These are phyloP conservation scores for Populus trichocarpa DNA, from an alignment of 441 rosid genomes.

Conservation along the genomic window DNA sequence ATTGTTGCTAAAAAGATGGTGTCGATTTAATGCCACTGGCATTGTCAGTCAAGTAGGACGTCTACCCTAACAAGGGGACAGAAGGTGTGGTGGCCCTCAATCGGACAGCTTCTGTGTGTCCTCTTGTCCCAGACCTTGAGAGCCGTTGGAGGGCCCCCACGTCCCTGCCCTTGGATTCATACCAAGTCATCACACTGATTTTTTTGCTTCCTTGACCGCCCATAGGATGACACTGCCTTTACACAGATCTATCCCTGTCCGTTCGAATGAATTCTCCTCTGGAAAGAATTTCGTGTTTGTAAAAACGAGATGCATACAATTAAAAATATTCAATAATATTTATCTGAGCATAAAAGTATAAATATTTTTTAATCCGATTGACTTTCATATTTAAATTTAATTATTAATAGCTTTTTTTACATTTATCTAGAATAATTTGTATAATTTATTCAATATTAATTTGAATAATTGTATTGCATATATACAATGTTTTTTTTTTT, in stretches of 20 bases:
- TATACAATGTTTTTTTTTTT: too few relatives aligned
- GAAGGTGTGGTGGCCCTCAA: background rate
- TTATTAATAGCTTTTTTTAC: too few relatives aligned
- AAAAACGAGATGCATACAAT: background rate
- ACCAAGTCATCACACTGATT: background rate
- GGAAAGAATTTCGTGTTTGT: too few relatives aligned
- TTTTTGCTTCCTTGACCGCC: background rate
- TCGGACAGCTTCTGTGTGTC: background rate
- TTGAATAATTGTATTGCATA: background rate
- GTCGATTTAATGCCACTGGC: background rate
- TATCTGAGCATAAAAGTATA: background rate
- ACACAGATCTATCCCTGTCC: background rate
- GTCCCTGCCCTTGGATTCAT: background rate
- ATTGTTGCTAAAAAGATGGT: background rate
- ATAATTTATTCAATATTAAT: background rate
- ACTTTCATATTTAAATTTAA: background rate
- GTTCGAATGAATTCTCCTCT: background rate
- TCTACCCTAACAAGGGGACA: slow-evolving; percentile 11
- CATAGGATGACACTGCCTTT: background rate
- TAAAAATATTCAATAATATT: too few relatives aligned
- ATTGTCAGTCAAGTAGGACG: background rate
- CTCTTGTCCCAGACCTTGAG: slow-evolving; percentile 7
- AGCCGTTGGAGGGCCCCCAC: slow-evolving; percentile 22
- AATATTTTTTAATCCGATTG: background rate
- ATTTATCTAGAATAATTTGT: background rate